Evolutionary conservation across 768 basidiomycete genomes (phyloP).

Genomic region (Tephrocybe rancida): DNA sequence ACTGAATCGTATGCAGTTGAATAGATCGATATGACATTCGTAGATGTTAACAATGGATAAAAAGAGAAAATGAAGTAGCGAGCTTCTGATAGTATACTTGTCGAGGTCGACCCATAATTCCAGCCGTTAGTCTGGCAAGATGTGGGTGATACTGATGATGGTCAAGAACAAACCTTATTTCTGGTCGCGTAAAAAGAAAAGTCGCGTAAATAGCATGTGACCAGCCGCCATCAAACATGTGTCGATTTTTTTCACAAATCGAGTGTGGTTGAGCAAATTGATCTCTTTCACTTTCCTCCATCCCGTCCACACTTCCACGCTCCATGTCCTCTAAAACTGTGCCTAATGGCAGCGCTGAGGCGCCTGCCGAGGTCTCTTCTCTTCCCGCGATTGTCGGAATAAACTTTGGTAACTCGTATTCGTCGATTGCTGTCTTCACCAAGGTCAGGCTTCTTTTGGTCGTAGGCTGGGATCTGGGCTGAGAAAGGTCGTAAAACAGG

Average conservation of each 20-base stretch:
- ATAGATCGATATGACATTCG: too few species aligned
- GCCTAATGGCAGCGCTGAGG: slow-evolving; percentile 58
- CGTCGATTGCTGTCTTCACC: slow-evolving; percentile 93
- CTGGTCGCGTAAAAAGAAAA: too few species aligned
- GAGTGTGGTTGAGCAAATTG: neutral
- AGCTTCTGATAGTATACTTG: too few species aligned
- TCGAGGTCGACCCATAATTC: too few species aligned
- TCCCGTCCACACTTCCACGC: neutral
- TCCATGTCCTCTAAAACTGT: slow-evolving; percentile 11
- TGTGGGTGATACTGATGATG: too few species aligned
- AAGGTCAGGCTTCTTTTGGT: slow-evolving; percentile 57
- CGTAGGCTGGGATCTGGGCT: neutral
- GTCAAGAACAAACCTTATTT: too few species aligned
- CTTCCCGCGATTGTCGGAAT: slow-evolving; percentile 82
- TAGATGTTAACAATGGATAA: too few species aligned
- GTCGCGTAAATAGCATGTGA: neutral
- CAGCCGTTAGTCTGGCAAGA: too few species aligned
- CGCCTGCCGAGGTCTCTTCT: slow-evolving; percentile 34
- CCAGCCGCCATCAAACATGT: neutral
- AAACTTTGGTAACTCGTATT: slow-evolving; percentile 95
- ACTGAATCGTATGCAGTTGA: too few species aligned
- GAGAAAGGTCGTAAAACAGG: slow-evolving; percentile 43
- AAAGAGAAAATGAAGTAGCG: too few species aligned
- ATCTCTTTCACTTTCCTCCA: neutral
- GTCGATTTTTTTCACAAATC: slow-evolving; percentile 14